Percentiles rank a stretch among this genome's conserved stretches.
Conservation (phyloP, 2,329 filamentous ascomycete genomes). For the Elsinoe fawcettii region DNA sequence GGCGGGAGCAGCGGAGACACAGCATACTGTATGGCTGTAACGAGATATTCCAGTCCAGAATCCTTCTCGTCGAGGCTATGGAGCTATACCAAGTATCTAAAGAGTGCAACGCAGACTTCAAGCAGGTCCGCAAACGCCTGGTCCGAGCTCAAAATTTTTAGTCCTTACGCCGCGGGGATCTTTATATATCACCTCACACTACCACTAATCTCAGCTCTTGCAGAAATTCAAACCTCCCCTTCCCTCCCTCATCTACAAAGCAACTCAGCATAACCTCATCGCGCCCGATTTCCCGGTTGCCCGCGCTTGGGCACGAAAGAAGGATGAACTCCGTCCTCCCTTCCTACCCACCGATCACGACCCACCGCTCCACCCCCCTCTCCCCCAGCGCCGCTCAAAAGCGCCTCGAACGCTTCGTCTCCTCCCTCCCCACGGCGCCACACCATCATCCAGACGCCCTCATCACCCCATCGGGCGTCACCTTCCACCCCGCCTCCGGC, state of each 20-base stretch:
- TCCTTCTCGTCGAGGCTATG: neutral
- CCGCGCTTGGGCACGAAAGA: neutral
- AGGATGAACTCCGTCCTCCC: constrained; percentile 17
- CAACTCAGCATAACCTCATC: too few species aligned
- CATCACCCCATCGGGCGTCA: constrained; percentile 36
- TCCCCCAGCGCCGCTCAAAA: constrained; percentile 28
- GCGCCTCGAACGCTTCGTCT: constrained; percentile 35
- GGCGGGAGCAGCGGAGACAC: constrained; percentile 18
- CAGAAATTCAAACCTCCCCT: neutral
- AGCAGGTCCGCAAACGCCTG: constrained; percentile 6
- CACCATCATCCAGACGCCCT: constrained; percentile 43
- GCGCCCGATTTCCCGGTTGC: too few species aligned
- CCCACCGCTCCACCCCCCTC: constrained; percentile 30
- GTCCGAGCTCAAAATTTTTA: constrained; percentile 16
- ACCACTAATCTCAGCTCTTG: too few species aligned
- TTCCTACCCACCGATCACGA: constrained; percentile 30
- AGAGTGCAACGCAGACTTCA: neutral
- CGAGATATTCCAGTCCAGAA: too few species aligned
- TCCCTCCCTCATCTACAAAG: neutral
- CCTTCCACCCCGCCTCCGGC: constrained; percentile 37
- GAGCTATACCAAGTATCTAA: neutral
- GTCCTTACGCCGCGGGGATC: neutral
- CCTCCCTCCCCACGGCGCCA: constrained; percentile 33
- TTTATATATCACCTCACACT: neutral
- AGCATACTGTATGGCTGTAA: too few species aligned